Percentiles rank a stretch among this genome's conserved stretches.
phyloP scores from a whole-genome alignment of 1,284 basidiomycete species.

The Trametes pubescens region DNA sequence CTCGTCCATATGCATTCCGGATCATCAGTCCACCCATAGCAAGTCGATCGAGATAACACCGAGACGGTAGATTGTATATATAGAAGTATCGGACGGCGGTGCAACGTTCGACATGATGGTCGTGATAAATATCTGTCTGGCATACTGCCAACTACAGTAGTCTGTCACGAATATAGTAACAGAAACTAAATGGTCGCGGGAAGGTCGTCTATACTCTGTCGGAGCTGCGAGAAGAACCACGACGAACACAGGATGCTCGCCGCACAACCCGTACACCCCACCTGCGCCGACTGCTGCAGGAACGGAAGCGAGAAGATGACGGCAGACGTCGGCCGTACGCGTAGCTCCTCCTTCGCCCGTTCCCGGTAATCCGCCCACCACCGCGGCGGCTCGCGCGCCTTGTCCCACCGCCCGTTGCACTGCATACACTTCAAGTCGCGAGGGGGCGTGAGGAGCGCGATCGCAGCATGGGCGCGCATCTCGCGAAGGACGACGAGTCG shows the following conservation, averaged over 20 bases:
- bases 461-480: constrained; percentile 56
- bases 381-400: constrained; percentile 58
- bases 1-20: constrained; percentile 3
- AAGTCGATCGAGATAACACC: constrained; percentile 9
- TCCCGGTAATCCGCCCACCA: constrained; percentile 74
- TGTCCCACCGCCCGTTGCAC: constrained; percentile 63
- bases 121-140: not conserved
- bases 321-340: constrained; percentile 61
- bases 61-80: not conserved
- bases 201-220: constrained; percentile 64
- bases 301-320: constrained; percentile 69
- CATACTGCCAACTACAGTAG: not conserved
- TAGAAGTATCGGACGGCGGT: not conserved
- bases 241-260: constrained; percentile 69
- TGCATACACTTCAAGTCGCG: constrained; percentile 69
- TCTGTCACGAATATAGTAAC: not conserved
- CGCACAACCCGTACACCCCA: constrained; percentile 65
- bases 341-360: constrained; percentile 63
- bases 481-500: constrained; percentile 68
- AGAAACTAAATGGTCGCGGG: constrained; percentile 58
- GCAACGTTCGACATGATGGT: constrained; percentile 12
- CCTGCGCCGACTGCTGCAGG: constrained; percentile 57
- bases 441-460: constrained; percentile 53
- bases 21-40: not conserved
- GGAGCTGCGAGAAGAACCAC: constrained; percentile 61